These are phyloP conservation scores for Abrus pulchellus DNA, from an alignment of 306 rosid genomes.

Conservation along the genomic window DNA sequence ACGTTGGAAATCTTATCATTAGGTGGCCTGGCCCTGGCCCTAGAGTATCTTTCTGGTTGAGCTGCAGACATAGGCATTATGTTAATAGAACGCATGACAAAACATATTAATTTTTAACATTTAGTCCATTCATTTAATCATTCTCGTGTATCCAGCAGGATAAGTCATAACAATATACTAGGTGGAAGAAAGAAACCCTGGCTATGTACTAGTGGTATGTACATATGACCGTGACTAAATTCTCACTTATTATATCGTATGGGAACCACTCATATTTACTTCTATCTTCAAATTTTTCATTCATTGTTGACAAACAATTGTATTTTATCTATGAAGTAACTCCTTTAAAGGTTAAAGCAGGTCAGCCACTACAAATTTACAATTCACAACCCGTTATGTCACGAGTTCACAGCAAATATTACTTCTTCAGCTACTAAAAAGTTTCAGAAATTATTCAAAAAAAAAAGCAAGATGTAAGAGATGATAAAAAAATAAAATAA, in stretches of 20 bases:
- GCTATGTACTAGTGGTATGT: neutral
- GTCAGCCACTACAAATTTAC: slow-evolving; percentile 6
- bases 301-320: neutral
- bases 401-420: neutral
- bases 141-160: neutral
- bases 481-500: neutral
- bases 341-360: slow-evolving; percentile 8
- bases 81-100: slow-evolving; percentile 30
- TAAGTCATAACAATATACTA: neutral
- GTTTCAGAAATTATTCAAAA: neutral
- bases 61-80: slow-evolving; percentile 46
- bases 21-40: slow-evolving; percentile 38
- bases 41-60: slow-evolving; percentile 46
- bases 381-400: neutral
- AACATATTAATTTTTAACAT: neutral
- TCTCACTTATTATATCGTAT: neutral
- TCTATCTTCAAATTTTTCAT: neutral
- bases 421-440: neutral
- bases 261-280: neutral
- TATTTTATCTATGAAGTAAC: neutral
- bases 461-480: neutral
- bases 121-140: neutral
- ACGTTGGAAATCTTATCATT: slow-evolving; percentile 50
- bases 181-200: slow-evolving; percentile 16
- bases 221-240: slow-evolving; percentile 8